Evolutionary conservation across 345 rosid species (phyloP), one percentile per base, ranked within the genome.

Genomic region (Brassica rapa): DNA sequence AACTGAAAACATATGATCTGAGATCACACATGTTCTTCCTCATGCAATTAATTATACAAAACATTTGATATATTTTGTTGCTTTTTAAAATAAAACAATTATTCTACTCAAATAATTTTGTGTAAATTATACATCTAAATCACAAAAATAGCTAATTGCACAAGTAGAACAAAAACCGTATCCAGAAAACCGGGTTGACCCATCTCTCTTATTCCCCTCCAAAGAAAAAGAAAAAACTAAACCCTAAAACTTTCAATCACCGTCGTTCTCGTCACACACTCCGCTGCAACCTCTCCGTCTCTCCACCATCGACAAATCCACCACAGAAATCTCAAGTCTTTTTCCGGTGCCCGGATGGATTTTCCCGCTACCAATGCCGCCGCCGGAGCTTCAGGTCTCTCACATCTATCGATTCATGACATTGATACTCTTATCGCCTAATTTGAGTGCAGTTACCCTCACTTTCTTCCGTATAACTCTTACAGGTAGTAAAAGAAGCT

Each of bases 401-500:
- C 66, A 21, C 60, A 3, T 8, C 35, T 4, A 23, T 46, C 5
- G 65, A 41, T 61, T 73, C 3, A n/a, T 63, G 6, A 37, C 15
- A 3, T 3, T 64, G 56, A 35, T 77, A 32, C 1, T 27, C 21
- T 6, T 6, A 10, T 32, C 3, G 8, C 49, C n/a, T n/a, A n/a
- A n/a, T n/a, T n/a, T n/a, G n/a, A n/a, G n/a, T n/a, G n/a, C n/a
- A n/a, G n/a, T n/a, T n/a, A n/a, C n/a, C n/a, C 37, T 74, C 75
- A 80, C 5, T 29, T 55, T 21, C 30, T 15, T 64, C 16, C 2
- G 6, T 64, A 14, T 43, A 10, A 5, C 0, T 60, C 1, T 41
- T 24, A 21, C 80, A 90, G 97, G 91, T 71, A 81, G 16, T 73
- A 93, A 90, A 88, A 89, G 97, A 86, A 85, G 87, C 76, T 95